These are phyloP conservation scores for Aureobasidium sp. DNA, from an alignment of 2,329 filamentous ascomycete species.

Conservation along the genomic window DNA sequence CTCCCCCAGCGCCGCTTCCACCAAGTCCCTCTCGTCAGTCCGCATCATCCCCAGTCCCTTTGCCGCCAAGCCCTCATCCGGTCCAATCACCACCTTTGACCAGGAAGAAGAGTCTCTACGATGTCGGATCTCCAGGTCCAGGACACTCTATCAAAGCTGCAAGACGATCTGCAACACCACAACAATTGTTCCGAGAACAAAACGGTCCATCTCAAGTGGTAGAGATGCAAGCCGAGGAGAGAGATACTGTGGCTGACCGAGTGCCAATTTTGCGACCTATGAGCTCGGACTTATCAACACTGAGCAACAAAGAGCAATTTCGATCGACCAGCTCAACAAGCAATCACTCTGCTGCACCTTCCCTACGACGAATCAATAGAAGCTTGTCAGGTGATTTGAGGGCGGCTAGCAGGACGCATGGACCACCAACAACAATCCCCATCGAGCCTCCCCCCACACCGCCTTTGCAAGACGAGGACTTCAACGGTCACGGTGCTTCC, in stretches of 20 bases:
- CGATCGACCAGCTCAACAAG: constrained; percentile 56
- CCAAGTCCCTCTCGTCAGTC: neutral
- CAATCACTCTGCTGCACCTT: constrained; percentile 53
- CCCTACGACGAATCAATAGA: constrained; percentile 60
- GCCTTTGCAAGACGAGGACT: constrained; percentile 55
- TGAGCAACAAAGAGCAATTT: constrained; percentile 30
- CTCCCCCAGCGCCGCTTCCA: neutral
- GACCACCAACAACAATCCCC: constrained; percentile 27
- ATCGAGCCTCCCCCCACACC: constrained; percentile 36
- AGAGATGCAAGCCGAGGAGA: neutral
- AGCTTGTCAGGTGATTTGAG: constrained; percentile 68
- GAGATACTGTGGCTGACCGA: neutral
- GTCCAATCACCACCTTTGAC: neutral
- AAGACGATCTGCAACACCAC: constrained; percentile 27
- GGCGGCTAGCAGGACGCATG: constrained; percentile 51
- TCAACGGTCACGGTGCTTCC: constrained; percentile 52
- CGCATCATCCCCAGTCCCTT: neutral
- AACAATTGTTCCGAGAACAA: constrained; percentile 28
- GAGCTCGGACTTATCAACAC: constrained; percentile 28
- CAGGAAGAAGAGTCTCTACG: constrained; percentile 24
- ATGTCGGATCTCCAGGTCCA: constrained; percentile 27
- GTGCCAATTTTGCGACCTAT: neutral
- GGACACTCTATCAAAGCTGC: constrained; percentile 32
- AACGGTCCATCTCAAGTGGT: neutral
- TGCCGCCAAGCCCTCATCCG: neutral